Evolutionary conservation across 2,329 filamentous ascomycete genomes (phyloP).

Genomic region (Aureobasidium leucospermi): DNA sequence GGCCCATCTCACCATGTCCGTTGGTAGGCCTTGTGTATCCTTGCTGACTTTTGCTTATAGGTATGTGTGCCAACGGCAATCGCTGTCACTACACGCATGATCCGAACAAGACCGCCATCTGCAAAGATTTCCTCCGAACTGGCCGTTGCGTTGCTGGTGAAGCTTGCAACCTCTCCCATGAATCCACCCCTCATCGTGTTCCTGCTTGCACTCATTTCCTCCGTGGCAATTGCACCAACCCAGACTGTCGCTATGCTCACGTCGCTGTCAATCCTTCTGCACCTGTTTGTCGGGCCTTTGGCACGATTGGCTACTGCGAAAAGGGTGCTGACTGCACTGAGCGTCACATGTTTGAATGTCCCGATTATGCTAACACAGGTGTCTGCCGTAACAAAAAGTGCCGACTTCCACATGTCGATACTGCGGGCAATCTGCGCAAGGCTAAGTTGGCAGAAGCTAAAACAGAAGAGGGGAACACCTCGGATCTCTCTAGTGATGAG

Average conservation of each 20-base stretch:
- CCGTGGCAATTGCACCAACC: slow-evolving; percentile 81
- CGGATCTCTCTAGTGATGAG: slow-evolving; percentile 71
- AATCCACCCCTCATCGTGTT: slow-evolving; percentile 72
- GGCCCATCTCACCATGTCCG: slow-evolving; percentile 6
- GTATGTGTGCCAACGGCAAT: slow-evolving; percentile 76
- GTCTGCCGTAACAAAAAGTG: slow-evolving; percentile 69
- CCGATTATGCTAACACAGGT: slow-evolving; percentile 88
- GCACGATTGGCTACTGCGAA: slow-evolving; percentile 79
- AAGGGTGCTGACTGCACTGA: slow-evolving; percentile 70
- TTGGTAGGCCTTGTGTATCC: slow-evolving; percentile 10
- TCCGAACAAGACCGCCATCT: slow-evolving; percentile 76
- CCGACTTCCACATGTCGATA: slow-evolving; percentile 78
- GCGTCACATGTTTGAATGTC: slow-evolving; percentile 87
- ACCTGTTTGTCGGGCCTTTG: slow-evolving; percentile 77
- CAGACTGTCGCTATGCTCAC: slow-evolving; percentile 81
- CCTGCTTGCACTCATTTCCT: slow-evolving; percentile 86
- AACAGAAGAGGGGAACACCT: slow-evolving; percentile 23
- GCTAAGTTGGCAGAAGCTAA: slow-evolving; percentile 40
- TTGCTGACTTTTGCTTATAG: slow-evolving; percentile 39
- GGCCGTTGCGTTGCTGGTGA: slow-evolving; percentile 69
- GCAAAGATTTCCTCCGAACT: slow-evolving; percentile 77
- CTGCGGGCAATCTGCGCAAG: slow-evolving; percentile 70
- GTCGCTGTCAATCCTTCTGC: slow-evolving; percentile 68
- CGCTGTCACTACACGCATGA: slow-evolving; percentile 78
- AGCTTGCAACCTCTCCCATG: slow-evolving; percentile 85